Evolutionary conservation across 2,329 filamentous ascomycete genomes (phyloP), one percentile per base, ranked within the genome.

Genomic region (Penicillium sp.): DNA sequence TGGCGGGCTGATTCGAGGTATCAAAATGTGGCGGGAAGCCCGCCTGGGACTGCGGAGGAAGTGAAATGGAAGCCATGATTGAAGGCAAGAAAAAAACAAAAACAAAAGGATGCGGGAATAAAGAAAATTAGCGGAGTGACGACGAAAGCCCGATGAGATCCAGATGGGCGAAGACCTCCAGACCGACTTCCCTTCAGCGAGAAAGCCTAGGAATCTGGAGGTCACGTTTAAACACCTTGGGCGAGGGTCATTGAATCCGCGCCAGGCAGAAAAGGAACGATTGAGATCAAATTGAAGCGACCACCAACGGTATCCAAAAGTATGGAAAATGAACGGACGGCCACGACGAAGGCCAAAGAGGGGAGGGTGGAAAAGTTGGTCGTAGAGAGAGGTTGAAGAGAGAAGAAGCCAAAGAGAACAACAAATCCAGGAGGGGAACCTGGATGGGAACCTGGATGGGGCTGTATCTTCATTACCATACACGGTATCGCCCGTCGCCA

Each of bases 21-120:
- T 66, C 64, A 50, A 72, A 66, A 55, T 69, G 68, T 48, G 67
- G 66, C 49, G 69, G 55, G 52, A 70, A 66, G 31, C 64, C 59
- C 52, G 70, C 59, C 41, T 67, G 70, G 48, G 70, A 62, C 50
- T 52, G 50, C 53, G 66, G 64, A 57, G 71, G 70, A 23, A 75
- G 64, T 48, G 72, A 75, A 58, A 75, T 70, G 16, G 72, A 75
- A 55, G 73, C 70, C 73, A 75, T 75, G 29, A 53, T 23, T 9
- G n/a, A 27, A 48, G 39, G 16, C 33, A n/a, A 43, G 40, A 44
- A 39, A 38, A 47, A 46, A 49, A 31, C 10, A 31, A 45, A 33
- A 49, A 53, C 5, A 55, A 55, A 27, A 56, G 36, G 39, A 47
- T 44, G 29, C n/a, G 11, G 36, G 23, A 50, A 53, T 59, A 48